These are phyloP conservation scores for Endocalyx cinctus DNA, from an alignment of 2,329 filamentous ascomycete genomes.

Conservation along the genomic window DNA sequence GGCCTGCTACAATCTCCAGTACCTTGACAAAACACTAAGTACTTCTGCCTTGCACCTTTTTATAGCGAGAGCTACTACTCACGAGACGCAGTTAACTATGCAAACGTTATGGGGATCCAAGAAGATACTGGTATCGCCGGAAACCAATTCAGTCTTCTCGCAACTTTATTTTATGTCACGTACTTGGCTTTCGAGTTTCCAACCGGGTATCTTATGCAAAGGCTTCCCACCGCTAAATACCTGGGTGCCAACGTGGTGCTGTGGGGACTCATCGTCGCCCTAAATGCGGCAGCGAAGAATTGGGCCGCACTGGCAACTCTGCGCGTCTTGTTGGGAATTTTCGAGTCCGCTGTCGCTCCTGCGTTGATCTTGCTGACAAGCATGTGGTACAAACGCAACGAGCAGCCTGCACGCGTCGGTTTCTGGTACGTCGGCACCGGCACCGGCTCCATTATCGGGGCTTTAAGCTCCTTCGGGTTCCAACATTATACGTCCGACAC, in stretches of 20 bases:
- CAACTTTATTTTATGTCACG: slow-evolving; percentile 28
- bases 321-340: slow-evolving; percentile 47
- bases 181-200: slow-evolving; percentile 28
- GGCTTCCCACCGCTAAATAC: slow-evolving; percentile 49
- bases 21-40: slow-evolving; percentile 26
- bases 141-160: slow-evolving; percentile 25
- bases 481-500: slow-evolving; percentile 39
- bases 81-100: slow-evolving; percentile 20
- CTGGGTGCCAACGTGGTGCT: slow-evolving; percentile 39
- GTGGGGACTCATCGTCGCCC: slow-evolving; percentile 44
- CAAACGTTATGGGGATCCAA: slow-evolving; percentile 26
- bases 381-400: slow-evolving; percentile 51
- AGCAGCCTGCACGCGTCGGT: slow-evolving; percentile 54
- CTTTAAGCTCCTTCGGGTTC: slow-evolving; percentile 37
- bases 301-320: slow-evolving; percentile 45
- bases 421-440: slow-evolving; percentile 52
- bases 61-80: neutral
- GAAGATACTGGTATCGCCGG: slow-evolving; percentile 22
- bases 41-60: neutral
- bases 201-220: slow-evolving; percentile 45
- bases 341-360: slow-evolving; percentile 50
- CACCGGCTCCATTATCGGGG: slow-evolving; percentile 37
- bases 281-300: slow-evolving; percentile 44
- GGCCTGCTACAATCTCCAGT: slow-evolving; percentile 27
- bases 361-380: slow-evolving; percentile 50